A percentile compares a stretch with the other conserved stretches of the same genome.
These are phyloP conservation scores for Petasospora fabianii DNA, from an alignment of 1,139 yeast species.

Conservation along the genomic window DNA sequence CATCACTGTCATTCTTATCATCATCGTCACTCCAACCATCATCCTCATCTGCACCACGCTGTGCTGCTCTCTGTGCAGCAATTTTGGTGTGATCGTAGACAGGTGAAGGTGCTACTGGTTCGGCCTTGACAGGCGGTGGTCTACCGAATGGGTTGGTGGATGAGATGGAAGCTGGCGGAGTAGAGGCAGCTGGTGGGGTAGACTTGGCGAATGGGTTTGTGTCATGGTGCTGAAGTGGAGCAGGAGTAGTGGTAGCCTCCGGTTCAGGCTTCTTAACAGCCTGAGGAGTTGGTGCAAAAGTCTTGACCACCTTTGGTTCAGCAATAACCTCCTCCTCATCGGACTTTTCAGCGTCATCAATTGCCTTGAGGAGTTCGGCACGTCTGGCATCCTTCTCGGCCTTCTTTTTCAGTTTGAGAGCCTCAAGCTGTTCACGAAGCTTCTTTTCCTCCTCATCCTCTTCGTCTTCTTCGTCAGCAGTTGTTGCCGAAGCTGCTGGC, in stretches of 20 bases:
- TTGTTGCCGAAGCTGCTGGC: neutral
- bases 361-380: slow-evolving; percentile 22
- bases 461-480: slow-evolving; percentile 15
- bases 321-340: slow-evolving; percentile 14
- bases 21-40: slow-evolving; percentile 24
- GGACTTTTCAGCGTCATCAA: slow-evolving; percentile 25
- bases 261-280: no score
- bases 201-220: slow-evolving; percentile 27
- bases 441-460: slow-evolving; percentile 25
- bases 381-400: slow-evolving; percentile 37
- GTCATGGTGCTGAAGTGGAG: slow-evolving; percentile 19
- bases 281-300: slow-evolving; percentile 19
- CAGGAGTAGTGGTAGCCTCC: slow-evolving; percentile 3
- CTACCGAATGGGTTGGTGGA: slow-evolving; percentile 28
- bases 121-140: slow-evolving; percentile 16
- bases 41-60: slow-evolving; percentile 26
- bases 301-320: slow-evolving; percentile 10
- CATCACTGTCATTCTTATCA: slow-evolving; percentile 19
- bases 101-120: slow-evolving; percentile 11
- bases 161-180: slow-evolving; percentile 5
- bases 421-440: slow-evolving; percentile 22
- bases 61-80: slow-evolving; percentile 29
- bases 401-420: slow-evolving; percentile 23
- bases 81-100: slow-evolving; percentile 18
- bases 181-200: slow-evolving; percentile 2